These are phyloP conservation scores for Alternaria atra DNA, from an alignment of 2,329 filamentous ascomycete species.

Conservation along the genomic window DNA sequence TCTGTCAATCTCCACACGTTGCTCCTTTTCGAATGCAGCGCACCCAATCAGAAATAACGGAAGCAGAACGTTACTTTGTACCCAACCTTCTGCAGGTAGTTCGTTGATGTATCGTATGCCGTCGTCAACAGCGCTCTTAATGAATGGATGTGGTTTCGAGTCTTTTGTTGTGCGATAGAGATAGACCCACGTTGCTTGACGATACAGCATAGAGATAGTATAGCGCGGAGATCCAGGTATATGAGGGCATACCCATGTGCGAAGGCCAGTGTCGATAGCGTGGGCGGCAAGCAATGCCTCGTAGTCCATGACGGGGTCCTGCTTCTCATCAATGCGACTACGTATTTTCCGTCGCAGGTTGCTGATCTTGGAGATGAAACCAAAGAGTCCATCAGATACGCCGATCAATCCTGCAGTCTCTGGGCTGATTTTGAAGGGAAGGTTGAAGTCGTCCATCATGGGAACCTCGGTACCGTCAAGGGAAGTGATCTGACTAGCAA, in stretches of 20 bases:
- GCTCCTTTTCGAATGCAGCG: conserved; percentile 64
- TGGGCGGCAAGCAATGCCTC: conserved; percentile 75
- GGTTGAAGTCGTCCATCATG: conserved; percentile 62
- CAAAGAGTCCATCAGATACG: conserved; percentile 82
- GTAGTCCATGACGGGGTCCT: conserved; percentile 77
- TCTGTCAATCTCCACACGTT: conserved; percentile 64
- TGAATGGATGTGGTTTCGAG: conserved; percentile 64
- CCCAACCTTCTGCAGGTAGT: conserved; percentile 63
- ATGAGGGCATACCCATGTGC: conserved; percentile 74
- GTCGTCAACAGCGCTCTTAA: conserved; percentile 66
- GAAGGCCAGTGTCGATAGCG: conserved; percentile 77
- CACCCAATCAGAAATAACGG: conserved; percentile 70
- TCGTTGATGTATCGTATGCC: conserved; percentile 65
- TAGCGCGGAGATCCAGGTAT: conserved; percentile 62
- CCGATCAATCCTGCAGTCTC: conserved; percentile 73
- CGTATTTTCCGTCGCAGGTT: conserved; percentile 78
- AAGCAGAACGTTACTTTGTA: conserved; percentile 68
- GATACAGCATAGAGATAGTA: conserved; percentile 66
- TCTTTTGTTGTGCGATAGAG: conserved; percentile 68
- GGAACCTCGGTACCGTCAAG: conserved; percentile 63
- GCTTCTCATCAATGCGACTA: conserved; percentile 66
- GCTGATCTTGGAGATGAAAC: conserved; percentile 80
- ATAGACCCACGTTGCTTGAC: conserved; percentile 71
- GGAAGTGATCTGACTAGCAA: conserved; percentile 66
- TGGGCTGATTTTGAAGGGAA: conserved; percentile 65